phyloP scores from a whole-genome alignment of 352 stramenopile species.

The Globisporangium cederbergense region DNA sequence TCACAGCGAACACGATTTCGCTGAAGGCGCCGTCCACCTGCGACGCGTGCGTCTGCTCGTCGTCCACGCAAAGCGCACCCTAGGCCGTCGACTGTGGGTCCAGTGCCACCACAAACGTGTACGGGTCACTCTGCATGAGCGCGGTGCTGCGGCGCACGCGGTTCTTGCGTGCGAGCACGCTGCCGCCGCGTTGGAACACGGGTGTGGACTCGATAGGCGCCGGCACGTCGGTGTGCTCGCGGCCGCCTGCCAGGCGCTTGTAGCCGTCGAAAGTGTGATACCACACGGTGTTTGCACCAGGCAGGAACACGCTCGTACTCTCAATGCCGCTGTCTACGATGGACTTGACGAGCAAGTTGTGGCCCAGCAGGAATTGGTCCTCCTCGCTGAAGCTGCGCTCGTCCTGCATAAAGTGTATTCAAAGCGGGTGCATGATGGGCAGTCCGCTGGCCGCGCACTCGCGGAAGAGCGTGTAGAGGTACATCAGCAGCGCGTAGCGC shows the following conservation, averaged over 20 bases:
- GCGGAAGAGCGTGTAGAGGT: constrained; percentile 91
- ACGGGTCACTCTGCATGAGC: constrained; percentile 96
- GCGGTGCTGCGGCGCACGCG: constrained; percentile 93
- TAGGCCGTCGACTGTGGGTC: constrained; percentile 74
- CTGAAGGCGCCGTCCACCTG: constrained; percentile 47
- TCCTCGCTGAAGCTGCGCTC: too few relatives aligned
- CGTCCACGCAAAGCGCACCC: constrained; percentile 96
- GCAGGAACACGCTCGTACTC: constrained; percentile 89
- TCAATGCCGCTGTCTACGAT: constrained; percentile 46
- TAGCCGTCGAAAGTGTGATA: constrained; percentile 77
- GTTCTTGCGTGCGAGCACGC: constrained; percentile 84
- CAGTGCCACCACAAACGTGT: constrained; percentile 94
- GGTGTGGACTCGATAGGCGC: too few relatives aligned
- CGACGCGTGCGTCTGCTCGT: constrained; percentile 87
- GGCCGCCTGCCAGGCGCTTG: too few relatives aligned
- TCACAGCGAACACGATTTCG: constrained; percentile 36
- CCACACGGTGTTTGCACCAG: constrained; percentile 74
- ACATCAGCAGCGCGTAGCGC: constrained; percentile 85
- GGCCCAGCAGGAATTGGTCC: too few relatives aligned
- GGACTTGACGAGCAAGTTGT: too few relatives aligned
- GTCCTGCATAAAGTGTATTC: constrained; percentile 64
- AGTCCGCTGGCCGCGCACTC: constrained; percentile 52
- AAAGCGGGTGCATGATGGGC: constrained; percentile 93
- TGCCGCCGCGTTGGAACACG: too few relatives aligned
- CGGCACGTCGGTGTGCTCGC: too few relatives aligned